Evolutionary conservation across 169 alveolate species (phyloP), one percentile per base, ranked within the genome.

Genomic region (Plasmodium gallinaceum): DNA sequence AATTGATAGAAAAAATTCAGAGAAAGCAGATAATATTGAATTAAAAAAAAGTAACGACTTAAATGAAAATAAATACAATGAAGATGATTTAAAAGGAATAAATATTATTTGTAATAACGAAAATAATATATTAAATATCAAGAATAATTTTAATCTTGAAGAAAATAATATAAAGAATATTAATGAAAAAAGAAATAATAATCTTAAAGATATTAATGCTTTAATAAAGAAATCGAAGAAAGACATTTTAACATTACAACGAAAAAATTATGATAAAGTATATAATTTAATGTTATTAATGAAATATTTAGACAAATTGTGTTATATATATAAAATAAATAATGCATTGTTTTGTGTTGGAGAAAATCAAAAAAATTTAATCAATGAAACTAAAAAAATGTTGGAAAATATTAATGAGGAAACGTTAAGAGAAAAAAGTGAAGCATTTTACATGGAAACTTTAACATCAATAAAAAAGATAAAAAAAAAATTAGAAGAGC

Each of bases 231-330:
- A 22, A 12, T 18, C 62, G 65, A 61, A 76, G 48, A 20, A 14
- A 26, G 39, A 76, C 7, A 10, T 76, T 10, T 39, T 62, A 32
- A 12, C 8, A 24, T 54, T 76, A 43, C 58, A 42, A 57, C 45
- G n/a, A 76, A 45, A 48, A 24, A 65, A 45, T 7, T 0, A 62
- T 22, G 48, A 16, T 18, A 76, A 46, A 22, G 20, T 42, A 14
- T 7, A 39, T 39, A 45, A 42, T 32, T 45, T 76, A 62, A 62
- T 18, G 5, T 54, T 61, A 16, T 8, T 76, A 37, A 14, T 62
- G 51, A 62, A 45, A 62, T 64, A 76, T 57, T 54, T 76, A 57
- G 76, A 62, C 65, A 76, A 51, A 24, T 51, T 76, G 52, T 62
- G 65, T 5, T 76, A 76, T 64, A 62, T 76, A 46, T 76, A 64